A percentile compares a stretch with the other conserved stretches of the same genome.
phyloP scores from a whole-genome alignment of 176 grass and related monocot genomes.

The Musa acuminata region DNA sequence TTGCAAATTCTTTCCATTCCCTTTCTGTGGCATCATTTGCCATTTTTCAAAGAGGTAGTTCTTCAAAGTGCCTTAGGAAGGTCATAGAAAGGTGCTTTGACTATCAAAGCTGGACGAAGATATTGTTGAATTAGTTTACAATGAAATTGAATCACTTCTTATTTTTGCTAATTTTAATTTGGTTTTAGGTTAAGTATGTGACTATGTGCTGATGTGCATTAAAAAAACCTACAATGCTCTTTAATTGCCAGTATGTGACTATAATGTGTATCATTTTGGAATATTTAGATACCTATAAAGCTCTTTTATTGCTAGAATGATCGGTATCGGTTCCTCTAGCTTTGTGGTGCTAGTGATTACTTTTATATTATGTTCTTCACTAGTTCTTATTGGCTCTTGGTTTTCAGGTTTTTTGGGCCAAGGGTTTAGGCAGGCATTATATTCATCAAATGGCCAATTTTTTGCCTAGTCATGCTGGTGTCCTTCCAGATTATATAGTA shows the following conservation, averaged over 20 bases:
- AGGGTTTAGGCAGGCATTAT: slow-evolving; percentile 63
- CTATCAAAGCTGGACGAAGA: background rate
- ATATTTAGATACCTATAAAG: too few relatives aligned
- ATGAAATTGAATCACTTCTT: background rate
- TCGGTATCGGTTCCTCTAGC: too few relatives aligned
- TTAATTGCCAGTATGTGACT: too few relatives aligned
- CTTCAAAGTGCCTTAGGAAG: background rate
- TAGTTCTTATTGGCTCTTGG: slow-evolving; percentile 11
- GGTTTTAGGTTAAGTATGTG: background rate
- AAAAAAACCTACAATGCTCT: background rate
- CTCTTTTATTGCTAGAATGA: too few relatives aligned
- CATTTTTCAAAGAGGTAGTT: slow-evolving; percentile 80
- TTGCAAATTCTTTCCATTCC: slow-evolving; percentile 82
- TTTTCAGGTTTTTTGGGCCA: slow-evolving; percentile 67
- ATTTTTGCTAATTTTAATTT: background rate
- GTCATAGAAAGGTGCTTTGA: background rate
- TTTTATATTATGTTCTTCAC: slow-evolving; percentile 12
- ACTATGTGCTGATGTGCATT: background rate
- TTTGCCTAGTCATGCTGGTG: slow-evolving; percentile 41
- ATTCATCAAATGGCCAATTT: slow-evolving; percentile 57
- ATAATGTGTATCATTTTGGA: too few relatives aligned
- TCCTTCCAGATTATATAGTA: slow-evolving; percentile 50
- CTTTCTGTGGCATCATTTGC: slow-evolving; percentile 81
- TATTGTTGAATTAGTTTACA: background rate
- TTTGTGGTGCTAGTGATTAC: background rate